These are phyloP conservation scores for Sarcodon sp. DNA, from an alignment of 768 basidiomycete species.

Conservation along the genomic window DNA sequence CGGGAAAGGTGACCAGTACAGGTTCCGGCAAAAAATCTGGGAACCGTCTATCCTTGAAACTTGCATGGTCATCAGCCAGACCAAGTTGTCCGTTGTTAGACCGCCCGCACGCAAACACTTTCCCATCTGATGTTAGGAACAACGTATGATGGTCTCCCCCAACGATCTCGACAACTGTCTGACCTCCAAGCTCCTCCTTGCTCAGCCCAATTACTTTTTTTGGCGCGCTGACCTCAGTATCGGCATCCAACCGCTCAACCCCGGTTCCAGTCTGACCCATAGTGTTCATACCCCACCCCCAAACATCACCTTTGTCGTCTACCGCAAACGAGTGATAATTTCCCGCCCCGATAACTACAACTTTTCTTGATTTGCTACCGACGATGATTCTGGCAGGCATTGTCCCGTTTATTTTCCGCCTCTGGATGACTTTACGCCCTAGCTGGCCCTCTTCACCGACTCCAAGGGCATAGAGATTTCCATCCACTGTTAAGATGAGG, in stretches of 20 bases:
- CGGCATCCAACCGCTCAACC: conserved; percentile 26
- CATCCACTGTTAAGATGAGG: conserved; percentile 78
- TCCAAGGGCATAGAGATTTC: conserved; percentile 82
- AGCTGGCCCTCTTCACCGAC: conserved; percentile 86
- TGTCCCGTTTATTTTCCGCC: conserved; percentile 82
- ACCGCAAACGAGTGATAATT: conserved; percentile 86
- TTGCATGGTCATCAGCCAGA: conserved; percentile 55
- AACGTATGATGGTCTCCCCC: conserved; percentile 87
- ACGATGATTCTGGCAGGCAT: conserved; percentile 78
- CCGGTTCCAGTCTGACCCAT: conserved; percentile 73
- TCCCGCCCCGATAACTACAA: conserved; percentile 67
- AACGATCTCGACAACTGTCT: conserved; percentile 50
- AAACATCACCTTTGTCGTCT: conserved; percentile 70
- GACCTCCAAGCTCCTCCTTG: conserved; percentile 43
- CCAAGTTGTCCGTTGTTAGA: conserved; percentile 80
- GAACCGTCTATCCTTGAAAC: conserved; percentile 38
- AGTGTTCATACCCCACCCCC: conserved; percentile 94
- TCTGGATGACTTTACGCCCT: conserved; percentile 80
- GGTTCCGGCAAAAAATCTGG: conserved; percentile 57
- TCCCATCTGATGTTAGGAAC: conserved; percentile 75
- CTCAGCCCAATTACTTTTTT: conserved; percentile 51
- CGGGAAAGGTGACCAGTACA: conserved; percentile 50
- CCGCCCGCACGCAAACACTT: conserved; percentile 80
- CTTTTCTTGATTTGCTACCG: conserved; percentile 49
- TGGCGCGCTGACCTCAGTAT: conserved; percentile 44